These are phyloP conservation scores for Sporothrix globosa DNA, from an alignment of 2,329 filamentous ascomycete species.

Conservation along the genomic window DNA sequence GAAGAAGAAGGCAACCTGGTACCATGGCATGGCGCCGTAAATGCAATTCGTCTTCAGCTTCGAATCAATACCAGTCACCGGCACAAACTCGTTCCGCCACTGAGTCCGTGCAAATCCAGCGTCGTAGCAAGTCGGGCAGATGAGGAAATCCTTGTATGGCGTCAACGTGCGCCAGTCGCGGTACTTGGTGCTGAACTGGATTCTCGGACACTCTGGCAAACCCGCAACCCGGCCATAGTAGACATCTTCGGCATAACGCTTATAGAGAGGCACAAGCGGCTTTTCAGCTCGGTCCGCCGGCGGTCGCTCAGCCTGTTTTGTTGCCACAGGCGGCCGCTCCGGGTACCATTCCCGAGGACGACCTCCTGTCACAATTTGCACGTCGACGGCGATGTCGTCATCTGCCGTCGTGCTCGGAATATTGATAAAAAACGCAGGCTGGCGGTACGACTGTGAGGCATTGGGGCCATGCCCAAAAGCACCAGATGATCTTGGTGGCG, in stretches of 20 bases:
- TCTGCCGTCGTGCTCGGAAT: constrained; percentile 9
- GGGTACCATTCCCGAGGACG: neutral
- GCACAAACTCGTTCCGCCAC: constrained; percentile 69
- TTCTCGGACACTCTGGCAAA: constrained; percentile 71
- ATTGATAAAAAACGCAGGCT: constrained; percentile 30
- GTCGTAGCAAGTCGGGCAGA: constrained; percentile 80
- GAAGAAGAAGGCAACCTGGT: constrained; percentile 80
- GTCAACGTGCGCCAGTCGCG: constrained; percentile 74
- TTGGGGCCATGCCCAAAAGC: constrained; percentile 24
- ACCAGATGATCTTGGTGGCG: constrained; percentile 30
- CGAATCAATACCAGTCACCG: constrained; percentile 60
- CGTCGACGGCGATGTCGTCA: neutral
- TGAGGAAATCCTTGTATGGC: constrained; percentile 69
- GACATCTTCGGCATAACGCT: constrained; percentile 59
- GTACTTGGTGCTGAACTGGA: constrained; percentile 62
- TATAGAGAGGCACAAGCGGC: constrained; percentile 45
- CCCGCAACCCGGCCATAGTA: constrained; percentile 49
- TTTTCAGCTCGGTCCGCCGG: constrained; percentile 34
- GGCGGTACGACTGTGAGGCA: constrained; percentile 21
- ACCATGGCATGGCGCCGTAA: constrained; percentile 77
- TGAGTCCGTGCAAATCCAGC: constrained; percentile 68
- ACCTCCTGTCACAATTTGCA: neutral
- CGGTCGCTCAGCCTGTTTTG: neutral
- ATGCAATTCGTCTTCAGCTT: constrained; percentile 70
- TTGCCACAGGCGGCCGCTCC: constrained; percentile 35